Conservation (phyloP, 371 early-diverging fungal genomes). For the Mortierella sp. region DNA sequence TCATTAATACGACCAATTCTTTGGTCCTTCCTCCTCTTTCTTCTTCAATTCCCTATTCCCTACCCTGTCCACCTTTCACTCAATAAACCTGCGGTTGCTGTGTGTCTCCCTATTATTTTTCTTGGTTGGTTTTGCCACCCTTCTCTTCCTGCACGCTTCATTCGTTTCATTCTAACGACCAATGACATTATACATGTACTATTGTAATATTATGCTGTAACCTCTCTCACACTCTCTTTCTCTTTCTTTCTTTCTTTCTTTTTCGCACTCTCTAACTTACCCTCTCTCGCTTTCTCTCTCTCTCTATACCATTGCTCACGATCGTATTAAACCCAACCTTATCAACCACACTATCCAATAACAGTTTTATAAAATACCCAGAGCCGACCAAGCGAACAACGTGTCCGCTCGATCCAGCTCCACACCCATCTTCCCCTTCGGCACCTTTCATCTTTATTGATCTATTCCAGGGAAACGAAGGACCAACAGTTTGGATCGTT, state of each 20-base stretch:
- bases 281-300: background rate
- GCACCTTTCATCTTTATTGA: no score
- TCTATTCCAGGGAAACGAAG: no score
- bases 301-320: background rate
- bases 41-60: no score
- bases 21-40: no score
- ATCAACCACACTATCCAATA: background rate
- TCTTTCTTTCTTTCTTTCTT: background rate
- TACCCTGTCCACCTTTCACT: no score
- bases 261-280: background rate
- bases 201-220: no score
- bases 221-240: background rate
- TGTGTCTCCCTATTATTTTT: background rate
- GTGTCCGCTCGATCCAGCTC: conserved; percentile 6
- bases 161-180: background rate
- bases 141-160: background rate
- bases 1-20: background rate
- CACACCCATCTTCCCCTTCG: background rate
- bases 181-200: background rate
- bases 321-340: background rate
- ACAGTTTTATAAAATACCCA: background rate
- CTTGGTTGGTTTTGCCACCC: background rate
- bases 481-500: no score
- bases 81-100: no score
- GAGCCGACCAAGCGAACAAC: background rate